These are phyloP conservation scores for Parafenestella ontariensis DNA, from an alignment of 2,329 filamentous ascomycete species.

Conservation along the genomic window DNA sequence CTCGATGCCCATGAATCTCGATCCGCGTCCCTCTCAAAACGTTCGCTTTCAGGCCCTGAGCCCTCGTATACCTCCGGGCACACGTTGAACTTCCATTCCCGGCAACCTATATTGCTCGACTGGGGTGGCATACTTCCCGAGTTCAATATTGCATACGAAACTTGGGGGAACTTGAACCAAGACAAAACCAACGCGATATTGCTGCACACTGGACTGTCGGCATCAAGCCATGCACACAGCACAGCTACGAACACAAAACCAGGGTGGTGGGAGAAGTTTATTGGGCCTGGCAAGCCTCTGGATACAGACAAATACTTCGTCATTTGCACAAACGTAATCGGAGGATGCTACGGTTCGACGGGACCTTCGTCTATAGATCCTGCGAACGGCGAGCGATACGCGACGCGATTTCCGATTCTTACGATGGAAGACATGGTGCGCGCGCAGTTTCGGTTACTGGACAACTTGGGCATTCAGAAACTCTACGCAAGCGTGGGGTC, in stretches of 20 bases:
- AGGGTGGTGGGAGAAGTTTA: slow-evolving; percentile 99
- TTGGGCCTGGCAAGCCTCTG: slow-evolving; percentile 82
- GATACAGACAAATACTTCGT: slow-evolving; percentile 93
- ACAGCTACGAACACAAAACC: slow-evolving; percentile 85
- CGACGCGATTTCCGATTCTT: slow-evolving; percentile 92
- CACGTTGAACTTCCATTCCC: slow-evolving; percentile 78
- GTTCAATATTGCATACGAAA: slow-evolving; percentile 91
- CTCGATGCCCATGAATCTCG: slow-evolving; percentile 52
- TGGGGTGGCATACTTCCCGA: slow-evolving; percentile 93
- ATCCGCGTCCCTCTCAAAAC: slow-evolving; percentile 74
- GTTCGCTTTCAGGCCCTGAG: slow-evolving; percentile 78
- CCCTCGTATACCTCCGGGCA: slow-evolving; percentile 91
- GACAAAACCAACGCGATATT: slow-evolving; percentile 89
- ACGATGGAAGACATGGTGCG: slow-evolving; percentile 98
- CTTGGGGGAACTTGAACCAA: slow-evolving; percentile 82
- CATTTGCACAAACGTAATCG: slow-evolving; percentile 96
- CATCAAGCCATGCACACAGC: slow-evolving; percentile 96
- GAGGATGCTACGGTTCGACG: slow-evolving; percentile 94
- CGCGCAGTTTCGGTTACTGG: slow-evolving; percentile 89
- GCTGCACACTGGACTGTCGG: slow-evolving; percentile 90
- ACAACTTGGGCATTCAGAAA: slow-evolving; percentile 75
- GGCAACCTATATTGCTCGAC: slow-evolving; percentile 80
- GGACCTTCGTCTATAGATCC: slow-evolving; percentile 89
- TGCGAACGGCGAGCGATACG: slow-evolving; percentile 85
- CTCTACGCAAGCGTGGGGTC: slow-evolving; percentile 93